phyloP scores from a whole-genome alignment of 805 yeast genomes.

The Saccharomyces cerevisiae region DNA sequence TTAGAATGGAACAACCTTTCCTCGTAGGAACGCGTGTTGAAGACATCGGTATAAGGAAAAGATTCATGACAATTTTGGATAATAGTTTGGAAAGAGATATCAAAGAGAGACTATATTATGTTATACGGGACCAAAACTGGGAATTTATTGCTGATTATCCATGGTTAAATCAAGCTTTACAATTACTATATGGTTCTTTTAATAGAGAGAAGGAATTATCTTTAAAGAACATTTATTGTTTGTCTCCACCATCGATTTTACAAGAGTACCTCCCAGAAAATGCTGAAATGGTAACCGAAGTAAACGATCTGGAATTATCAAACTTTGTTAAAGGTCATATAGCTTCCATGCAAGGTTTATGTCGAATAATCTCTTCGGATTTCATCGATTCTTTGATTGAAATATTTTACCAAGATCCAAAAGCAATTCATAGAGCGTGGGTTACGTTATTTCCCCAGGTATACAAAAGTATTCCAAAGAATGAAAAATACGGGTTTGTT shows the following conservation, averaged over 20 bases:
- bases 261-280: slow-evolving; percentile 12
- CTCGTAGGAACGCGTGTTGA: slow-evolving; percentile 84
- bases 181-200: slow-evolving; percentile 72
- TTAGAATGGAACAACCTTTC: slow-evolving; percentile 93
- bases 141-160: slow-evolving; percentile 86
- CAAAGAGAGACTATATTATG: slow-evolving; percentile 71
- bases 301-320: slow-evolving; percentile 19
- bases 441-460: slow-evolving; percentile 73
- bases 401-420: slow-evolving; percentile 72
- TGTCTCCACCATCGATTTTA: slow-evolving; percentile 36
- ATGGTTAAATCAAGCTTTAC: slow-evolving; percentile 92
- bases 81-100: slow-evolving; percentile 71
- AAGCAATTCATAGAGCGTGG: slow-evolving; percentile 79
- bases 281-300: slow-evolving; percentile 6
- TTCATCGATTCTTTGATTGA: slow-evolving; percentile 67
- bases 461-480: slow-evolving; percentile 61
- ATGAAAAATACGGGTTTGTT: slow-evolving; percentile 79
- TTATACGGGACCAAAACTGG: slow-evolving; percentile 95
- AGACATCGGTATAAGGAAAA: slow-evolving; percentile 64
- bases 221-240: slow-evolving; percentile 42
- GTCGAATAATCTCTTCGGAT: slow-evolving; percentile 44
- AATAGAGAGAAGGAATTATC: slow-evolving; percentile 41
- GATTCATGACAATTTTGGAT: slow-evolving; percentile 71
- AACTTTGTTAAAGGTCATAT: slow-evolving; percentile 31
- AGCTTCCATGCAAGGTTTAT: slow-evolving; percentile 20